Evolutionary conservation across 768 basidiomycete species (phyloP).

Genomic region (Leccinum longicurvipes): DNA sequence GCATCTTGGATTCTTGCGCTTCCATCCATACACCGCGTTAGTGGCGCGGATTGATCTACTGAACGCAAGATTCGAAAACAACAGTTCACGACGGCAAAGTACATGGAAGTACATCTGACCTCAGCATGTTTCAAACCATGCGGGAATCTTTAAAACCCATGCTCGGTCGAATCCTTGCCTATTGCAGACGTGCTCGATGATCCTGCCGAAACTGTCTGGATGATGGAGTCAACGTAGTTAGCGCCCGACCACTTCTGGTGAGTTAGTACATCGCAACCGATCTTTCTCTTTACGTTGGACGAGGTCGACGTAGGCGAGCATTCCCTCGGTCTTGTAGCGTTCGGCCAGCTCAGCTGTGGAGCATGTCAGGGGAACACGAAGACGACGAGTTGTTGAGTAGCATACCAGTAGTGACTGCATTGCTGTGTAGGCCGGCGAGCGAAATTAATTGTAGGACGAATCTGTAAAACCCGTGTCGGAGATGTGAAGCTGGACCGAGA

Average conservation of each 20-base stretch:
- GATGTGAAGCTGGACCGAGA: not conserved
- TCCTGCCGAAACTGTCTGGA: constrained; percentile 80
- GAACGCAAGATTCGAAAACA: not conserved
- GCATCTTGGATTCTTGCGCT: constrained; percentile 2
- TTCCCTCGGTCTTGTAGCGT: constrained; percentile 81
- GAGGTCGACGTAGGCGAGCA: constrained; percentile 89
- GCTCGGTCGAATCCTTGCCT: constrained; percentile 89
- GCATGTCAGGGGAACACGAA: constrained; percentile 3
- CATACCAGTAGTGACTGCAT: constrained; percentile 72
- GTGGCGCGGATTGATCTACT: constrained; percentile 6
- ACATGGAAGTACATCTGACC: constrained; percentile 1
- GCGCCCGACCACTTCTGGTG: constrained; percentile 98
- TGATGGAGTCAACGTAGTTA: constrained; percentile 84
- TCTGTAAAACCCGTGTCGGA: constrained; percentile 35
- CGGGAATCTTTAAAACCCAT: constrained; percentile 54
- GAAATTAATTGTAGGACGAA: constrained; percentile 90
- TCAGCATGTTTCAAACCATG: not conserved
- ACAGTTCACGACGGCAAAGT: not conserved
- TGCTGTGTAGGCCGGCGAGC: constrained; percentile 85
- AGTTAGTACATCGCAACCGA: constrained; percentile 86
- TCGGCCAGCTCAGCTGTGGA: constrained; percentile 69
- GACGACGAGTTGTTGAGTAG: constrained; percentile 28
- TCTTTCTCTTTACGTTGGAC: constrained; percentile 85
- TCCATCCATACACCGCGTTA: not conserved
- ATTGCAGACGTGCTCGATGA: constrained; percentile 83